Evolutionary conservation across 768 basidiomycete genomes (phyloP).

Genomic region (Pleurotus platypus): DNA sequence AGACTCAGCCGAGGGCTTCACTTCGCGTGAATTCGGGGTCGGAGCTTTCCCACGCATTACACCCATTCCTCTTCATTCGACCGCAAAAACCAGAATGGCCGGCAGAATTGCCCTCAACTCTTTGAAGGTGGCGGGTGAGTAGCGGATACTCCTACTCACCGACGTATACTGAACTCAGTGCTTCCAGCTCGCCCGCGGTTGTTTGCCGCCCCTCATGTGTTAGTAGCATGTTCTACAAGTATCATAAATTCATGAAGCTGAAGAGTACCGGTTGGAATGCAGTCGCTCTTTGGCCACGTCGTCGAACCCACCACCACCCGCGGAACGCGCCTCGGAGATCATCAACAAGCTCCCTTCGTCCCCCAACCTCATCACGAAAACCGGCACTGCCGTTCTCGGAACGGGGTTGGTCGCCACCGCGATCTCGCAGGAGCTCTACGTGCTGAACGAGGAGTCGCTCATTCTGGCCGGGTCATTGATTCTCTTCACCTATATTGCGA

Average conservation of each 20-base stretch:
- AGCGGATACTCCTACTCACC: neutral
- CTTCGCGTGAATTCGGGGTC: slow-evolving; percentile 9
- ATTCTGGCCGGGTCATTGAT: slow-evolving; percentile 82
- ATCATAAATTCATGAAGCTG: slow-evolving; percentile 10
- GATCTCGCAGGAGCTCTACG: slow-evolving; percentile 96
- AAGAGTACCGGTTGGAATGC: slow-evolving; percentile 10
- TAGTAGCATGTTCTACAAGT: slow-evolving; percentile 19
- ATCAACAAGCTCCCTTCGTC: slow-evolving; percentile 85
- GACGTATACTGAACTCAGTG: neutral
- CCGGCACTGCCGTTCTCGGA: slow-evolving; percentile 87
- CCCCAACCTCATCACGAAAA: slow-evolving; percentile 90
- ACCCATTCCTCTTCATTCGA: slow-evolving; percentile 18
- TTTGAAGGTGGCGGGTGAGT: slow-evolving; percentile 57
- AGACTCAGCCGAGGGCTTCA: no score
- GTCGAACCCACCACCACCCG: slow-evolving; percentile 67
- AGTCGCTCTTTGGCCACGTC: slow-evolving; percentile 67
- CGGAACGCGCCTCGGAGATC: slow-evolving; percentile 85
- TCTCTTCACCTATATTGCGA: slow-evolving; percentile 78
- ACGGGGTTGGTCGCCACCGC: slow-evolving; percentile 86
- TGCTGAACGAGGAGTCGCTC: slow-evolving; percentile 95
- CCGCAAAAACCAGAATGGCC: slow-evolving; percentile 44
- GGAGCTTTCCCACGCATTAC: slow-evolving; percentile 8
- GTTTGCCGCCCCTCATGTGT: slow-evolving; percentile 47
- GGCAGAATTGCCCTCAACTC: slow-evolving; percentile 69
- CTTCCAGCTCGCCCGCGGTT: slow-evolving; percentile 52